Conservation (phyloP, 225 moss, liverwort and hornwort genomes). For the Sphagnum tenellum region DNA sequence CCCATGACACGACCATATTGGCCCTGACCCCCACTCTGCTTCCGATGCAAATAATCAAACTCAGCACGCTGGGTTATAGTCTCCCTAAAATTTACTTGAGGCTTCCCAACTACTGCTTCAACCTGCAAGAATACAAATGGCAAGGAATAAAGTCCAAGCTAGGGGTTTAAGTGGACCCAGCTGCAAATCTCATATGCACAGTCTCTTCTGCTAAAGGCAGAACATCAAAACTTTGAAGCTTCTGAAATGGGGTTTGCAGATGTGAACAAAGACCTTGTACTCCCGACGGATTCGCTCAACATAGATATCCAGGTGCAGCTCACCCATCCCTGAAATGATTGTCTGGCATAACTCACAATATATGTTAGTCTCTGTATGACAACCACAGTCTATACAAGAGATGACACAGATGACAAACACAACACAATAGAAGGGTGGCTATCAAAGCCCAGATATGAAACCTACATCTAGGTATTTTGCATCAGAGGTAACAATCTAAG, state of each 20-base stretch:
- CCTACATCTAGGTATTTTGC: too few species aligned
- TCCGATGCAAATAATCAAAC: constrained; percentile 95
- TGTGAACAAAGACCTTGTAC: constrained; percentile 74
- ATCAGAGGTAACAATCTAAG: too few species aligned
- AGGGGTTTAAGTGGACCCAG: too few species aligned
- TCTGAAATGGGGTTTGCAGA: constrained; percentile 89
- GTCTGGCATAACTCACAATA: constrained; percentile 40
- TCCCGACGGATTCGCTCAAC: constrained; percentile 97
- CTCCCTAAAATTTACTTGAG: constrained; percentile 96
- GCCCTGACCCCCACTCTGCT: constrained; percentile 99
- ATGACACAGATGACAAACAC: too few species aligned
- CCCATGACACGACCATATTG: constrained; percentile 97
- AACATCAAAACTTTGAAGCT: constrained; percentile 37
- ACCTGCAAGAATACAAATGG: constrained; percentile 35
- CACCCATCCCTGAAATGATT: constrained; percentile 98
- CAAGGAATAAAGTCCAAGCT: too few species aligned
- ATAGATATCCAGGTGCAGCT: constrained; percentile 96
- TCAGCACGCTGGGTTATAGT: constrained; percentile 83
- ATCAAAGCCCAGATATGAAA: too few species aligned
- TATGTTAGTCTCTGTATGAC: too few species aligned
- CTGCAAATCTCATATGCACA: too few species aligned
- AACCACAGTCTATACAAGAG: too few species aligned
- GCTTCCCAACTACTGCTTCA: constrained; percentile 90
- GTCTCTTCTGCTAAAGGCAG: too few species aligned
- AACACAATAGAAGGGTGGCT: too few species aligned